Evolutionary conservation across 148 eudicot genomes (phyloP).

Genomic region (Chenopodium album): DNA sequence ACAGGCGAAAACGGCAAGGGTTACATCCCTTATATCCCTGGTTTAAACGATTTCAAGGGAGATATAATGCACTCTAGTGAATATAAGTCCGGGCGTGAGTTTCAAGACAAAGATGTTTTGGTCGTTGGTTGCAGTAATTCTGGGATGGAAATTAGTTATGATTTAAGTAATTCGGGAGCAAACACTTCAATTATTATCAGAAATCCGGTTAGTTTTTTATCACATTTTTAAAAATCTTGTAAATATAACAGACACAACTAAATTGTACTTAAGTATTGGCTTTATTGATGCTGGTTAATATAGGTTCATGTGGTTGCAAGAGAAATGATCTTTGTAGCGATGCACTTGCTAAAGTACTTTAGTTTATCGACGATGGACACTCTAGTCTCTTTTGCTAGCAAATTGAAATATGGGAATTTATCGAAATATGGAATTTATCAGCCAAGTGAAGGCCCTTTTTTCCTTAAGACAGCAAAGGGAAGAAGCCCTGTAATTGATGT

Average conservation of each 20-base stretch:
- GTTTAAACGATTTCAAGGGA: slow-evolving; percentile 30
- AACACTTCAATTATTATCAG: slow-evolving; percentile 38
- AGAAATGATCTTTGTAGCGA: slow-evolving; percentile 23
- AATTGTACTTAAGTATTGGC: background rate
- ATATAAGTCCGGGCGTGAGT: slow-evolving; percentile 34
- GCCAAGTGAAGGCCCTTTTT: slow-evolving; percentile 35
- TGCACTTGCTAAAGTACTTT: slow-evolving; percentile 30
- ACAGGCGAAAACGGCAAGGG: slow-evolving; percentile 37
- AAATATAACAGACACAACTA: background rate
- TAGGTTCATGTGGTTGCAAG: slow-evolving; percentile 37
- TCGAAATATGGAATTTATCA: slow-evolving; percentile 34
- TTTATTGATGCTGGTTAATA: background rate
- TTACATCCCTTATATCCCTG: slow-evolving; percentile 29
- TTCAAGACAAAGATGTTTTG: slow-evolving; percentile 25
- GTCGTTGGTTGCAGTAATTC: slow-evolving; percentile 55
- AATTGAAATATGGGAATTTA: slow-evolving; percentile 29
- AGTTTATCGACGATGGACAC: slow-evolving; percentile 21
- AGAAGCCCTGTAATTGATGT: slow-evolving; percentile 37
- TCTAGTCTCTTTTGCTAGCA: slow-evolving; percentile 9
- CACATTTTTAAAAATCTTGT: too few relatives aligned
- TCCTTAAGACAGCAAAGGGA: slow-evolving; percentile 21
- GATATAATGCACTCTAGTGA: slow-evolving; percentile 39
- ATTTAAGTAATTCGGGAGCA: slow-evolving; percentile 36
- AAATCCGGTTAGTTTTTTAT: slow-evolving; percentile 31
- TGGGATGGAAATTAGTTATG: slow-evolving; percentile 49